Conservation (phyloP, 106 monocot species). For the Phalaenopsis equestris region DNA sequence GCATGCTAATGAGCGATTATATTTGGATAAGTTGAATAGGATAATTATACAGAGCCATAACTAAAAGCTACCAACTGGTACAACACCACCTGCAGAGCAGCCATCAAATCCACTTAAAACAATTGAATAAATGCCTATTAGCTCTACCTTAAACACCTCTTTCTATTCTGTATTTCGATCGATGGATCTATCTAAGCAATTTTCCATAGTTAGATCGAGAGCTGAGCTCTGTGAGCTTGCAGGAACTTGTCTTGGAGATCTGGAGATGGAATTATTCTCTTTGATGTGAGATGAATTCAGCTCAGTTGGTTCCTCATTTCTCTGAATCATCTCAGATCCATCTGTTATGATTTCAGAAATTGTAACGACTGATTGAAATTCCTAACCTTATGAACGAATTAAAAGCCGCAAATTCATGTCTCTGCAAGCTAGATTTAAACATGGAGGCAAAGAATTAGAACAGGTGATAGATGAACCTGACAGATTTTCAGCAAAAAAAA, state of each 20-base stretch:
- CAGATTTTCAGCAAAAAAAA: neutral
- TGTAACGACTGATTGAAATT: neutral
- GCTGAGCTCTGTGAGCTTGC: conserved; percentile 18
- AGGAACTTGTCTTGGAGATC: conserved; percentile 15
- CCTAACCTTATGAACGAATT: neutral
- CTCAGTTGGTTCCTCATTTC: conserved; percentile 13
- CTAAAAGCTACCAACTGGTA: too few relatives aligned
- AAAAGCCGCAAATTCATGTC: neutral
- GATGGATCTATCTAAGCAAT: conserved; percentile 56
- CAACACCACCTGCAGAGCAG: too few relatives aligned
- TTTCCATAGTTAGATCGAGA: conserved; percentile 22
- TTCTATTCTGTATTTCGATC: conserved; percentile 18
- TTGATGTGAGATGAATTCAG: conserved; percentile 31
- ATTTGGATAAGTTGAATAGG: neutral
- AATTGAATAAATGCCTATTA: too few relatives aligned
- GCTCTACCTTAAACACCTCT: too few relatives aligned
- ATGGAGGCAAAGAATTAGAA: neutral
- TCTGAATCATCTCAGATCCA: conserved; percentile 23
- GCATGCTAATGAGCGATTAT: neutral
- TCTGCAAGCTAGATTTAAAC: neutral
- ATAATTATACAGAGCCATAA: too few relatives aligned
- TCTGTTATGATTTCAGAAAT: conserved; percentile 77
- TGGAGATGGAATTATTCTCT: conserved; percentile 23
- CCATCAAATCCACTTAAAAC: too few relatives aligned
- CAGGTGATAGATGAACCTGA: neutral